Evolutionary conservation across 306 rosid species (phyloP), one percentile per base, ranked within the genome.

Genomic region (Cucumis cinereus): DNA sequence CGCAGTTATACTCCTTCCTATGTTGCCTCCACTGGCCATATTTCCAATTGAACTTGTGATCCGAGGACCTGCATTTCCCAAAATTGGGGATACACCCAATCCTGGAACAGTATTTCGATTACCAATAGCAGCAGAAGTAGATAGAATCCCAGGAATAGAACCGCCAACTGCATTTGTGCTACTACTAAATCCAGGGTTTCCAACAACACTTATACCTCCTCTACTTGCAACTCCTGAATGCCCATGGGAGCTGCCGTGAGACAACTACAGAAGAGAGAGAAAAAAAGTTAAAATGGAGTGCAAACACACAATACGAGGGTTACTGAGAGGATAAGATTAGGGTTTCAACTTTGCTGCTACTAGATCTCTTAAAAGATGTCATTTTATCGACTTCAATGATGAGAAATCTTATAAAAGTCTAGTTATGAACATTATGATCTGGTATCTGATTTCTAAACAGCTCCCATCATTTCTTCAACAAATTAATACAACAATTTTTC

Each of bases 191-290:
- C 99, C 77, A 87, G 93, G 98, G 64, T 89, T 92, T 81, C 97
- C 98, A 68, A 92, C 95, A 71, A 92, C 91, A 92, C 87, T 89
- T 83, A 92, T 85, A 90, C 99, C 95, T 90, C 98, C 99, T 90
- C 99, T 92, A 81, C 82, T 95, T 75, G 93, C 74, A 79, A 95
- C 88, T 84, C 93, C 97, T 54, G 95, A 92, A 84, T 89, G 96
- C 77, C 92, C 93, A 73, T 89, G 94, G 53, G 96, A 81, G 85
- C 90, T 84, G 59, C 96, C 96, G 69, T 94, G 96, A 79, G 98
- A 89, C 84, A 92, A 85, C 99, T 95, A 90, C 87, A 84, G 63
- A 83, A 71, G 47, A 79, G 58, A 28, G 35, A 26, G 17, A 16
- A 56, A n/a, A n/a, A 73, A 15, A 77, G 49, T 63, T 35, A 30